Evolutionary conservation across 129 eudicot genomes (phyloP), one percentile per base, ranked within the genome.

Genomic region (Saussurea involucrata): DNA sequence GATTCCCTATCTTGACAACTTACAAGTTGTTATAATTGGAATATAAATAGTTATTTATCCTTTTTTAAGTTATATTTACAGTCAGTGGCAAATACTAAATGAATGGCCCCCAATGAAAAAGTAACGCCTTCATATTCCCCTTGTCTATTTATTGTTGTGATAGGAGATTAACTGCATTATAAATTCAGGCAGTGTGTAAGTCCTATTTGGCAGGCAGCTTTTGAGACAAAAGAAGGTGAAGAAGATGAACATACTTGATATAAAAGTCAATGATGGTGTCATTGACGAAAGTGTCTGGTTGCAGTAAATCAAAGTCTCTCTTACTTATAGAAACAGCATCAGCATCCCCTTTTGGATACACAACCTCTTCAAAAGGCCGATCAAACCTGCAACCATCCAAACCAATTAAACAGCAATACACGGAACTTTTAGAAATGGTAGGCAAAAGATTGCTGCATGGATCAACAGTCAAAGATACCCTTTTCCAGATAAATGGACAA

Each of bases 251-350:
- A 80, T 83, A 95, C 97, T 83, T 95, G 82, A 95, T 95, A 74
- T 92, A 95, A 76, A 95, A 95, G 87, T 95, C 99, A 21, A 95
- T 92, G 85, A 95, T 89, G 61, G 97, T 95, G 83, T 95, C 99
- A 70, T 95, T 95, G 53, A 95, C 90, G 80, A 92, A 95, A 68
- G 90, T 84, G 61, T 86, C 96, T 22, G 99, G 99, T 60, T 81
- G 87, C 68, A 95, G 88, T 44, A 95, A 79, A 86, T 95, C 99
- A n/a, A 92, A 85, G 75, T 95, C 99, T 74, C 96, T 86, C 78
- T 91, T 92, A 81, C 97, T 89, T 71, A 95, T 76, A 17, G 92
- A 86, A 74, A 95, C 97, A 49, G 99, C 94, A 91, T 95, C 97
- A 24, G 89, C 74, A 46, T 92, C 99, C 65, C 99, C 99, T 82